Conservation (phyloP, 2,329 filamentous ascomycete genomes). For the Leptographium galeiforme region DNA sequence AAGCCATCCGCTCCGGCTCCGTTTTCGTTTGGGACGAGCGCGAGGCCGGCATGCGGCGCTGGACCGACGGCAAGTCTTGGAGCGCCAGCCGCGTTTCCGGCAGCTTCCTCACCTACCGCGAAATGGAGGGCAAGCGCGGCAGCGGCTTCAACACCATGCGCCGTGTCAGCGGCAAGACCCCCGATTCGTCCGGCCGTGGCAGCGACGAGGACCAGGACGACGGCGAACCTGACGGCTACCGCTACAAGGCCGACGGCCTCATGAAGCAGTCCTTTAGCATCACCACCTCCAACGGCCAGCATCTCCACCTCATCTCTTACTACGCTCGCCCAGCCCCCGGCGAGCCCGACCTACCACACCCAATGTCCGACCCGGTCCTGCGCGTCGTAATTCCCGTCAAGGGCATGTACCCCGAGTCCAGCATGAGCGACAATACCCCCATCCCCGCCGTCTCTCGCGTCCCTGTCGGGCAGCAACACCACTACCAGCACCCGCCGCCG, state of each 20-base stretch:
- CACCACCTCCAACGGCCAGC: constrained; percentile 75
- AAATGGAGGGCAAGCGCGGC: constrained; percentile 97
- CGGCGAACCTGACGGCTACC: constrained; percentile 77
- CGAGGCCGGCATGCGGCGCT: constrained; percentile 94
- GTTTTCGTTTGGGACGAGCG: constrained; percentile 99
- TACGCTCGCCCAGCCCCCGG: constrained; percentile 70
- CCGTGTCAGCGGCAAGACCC: constrained; percentile 56
- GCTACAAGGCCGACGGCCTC: constrained; percentile 89
- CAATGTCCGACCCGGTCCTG: constrained; percentile 65
- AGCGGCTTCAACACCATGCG: constrained; percentile 52
- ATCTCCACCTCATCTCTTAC: constrained; percentile 95
- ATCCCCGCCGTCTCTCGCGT: constrained; percentile 70
- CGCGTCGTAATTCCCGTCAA: constrained; percentile 77
- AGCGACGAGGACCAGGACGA: constrained; percentile 80
- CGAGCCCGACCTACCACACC: constrained; percentile 62
- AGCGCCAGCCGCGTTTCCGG: constrained; percentile 94
- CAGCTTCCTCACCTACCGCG: constrained; percentile 91
- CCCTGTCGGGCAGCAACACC: constrained; percentile 43
- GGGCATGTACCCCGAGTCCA: constrained; percentile 95
- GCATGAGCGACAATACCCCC: constrained; percentile 63
- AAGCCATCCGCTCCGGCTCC: constrained; percentile 89
- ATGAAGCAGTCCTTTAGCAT: constrained; percentile 99
- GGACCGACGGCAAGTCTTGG: constrained; percentile 99
- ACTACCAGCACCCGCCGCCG: constrained; percentile 10
- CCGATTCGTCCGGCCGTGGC: constrained; percentile 58